phyloP scores from a whole-genome alignment of 2,329 filamentous ascomycete species.

The Chaetomiaceae sp. region DNA sequence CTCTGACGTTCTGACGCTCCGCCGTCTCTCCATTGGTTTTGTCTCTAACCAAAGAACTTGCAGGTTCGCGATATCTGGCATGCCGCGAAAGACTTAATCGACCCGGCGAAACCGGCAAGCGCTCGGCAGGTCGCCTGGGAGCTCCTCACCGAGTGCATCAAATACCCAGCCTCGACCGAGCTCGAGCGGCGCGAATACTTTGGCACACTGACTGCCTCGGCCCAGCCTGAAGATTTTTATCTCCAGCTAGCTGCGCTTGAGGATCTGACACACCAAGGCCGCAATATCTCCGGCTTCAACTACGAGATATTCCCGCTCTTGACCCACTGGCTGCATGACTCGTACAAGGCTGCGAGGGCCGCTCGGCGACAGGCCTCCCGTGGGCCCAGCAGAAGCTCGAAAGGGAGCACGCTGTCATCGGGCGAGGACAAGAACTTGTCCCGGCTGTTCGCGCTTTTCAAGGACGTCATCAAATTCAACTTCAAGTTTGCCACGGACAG shows the following conservation, averaged over 20 bases:
- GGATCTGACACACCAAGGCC: slow-evolving; percentile 58
- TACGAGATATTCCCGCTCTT: slow-evolving; percentile 62
- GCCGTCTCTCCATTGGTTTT: background rate
- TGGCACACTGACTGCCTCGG: slow-evolving; percentile 53
- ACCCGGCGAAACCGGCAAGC: slow-evolving; percentile 48
- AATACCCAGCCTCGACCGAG: slow-evolving; percentile 58
- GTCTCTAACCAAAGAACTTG: slow-evolving; percentile 4
- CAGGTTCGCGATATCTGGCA: slow-evolving; percentile 59
- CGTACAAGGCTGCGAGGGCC: slow-evolving; percentile 49
- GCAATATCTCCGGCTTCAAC: slow-evolving; percentile 61
- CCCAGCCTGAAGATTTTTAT: slow-evolving; percentile 59
- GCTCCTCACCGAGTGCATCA: slow-evolving; percentile 61
- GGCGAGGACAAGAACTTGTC: slow-evolving; percentile 59
- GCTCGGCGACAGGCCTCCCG: slow-evolving; percentile 48
- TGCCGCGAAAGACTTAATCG: slow-evolving; percentile 61
- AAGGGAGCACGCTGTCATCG: slow-evolving; percentile 39
- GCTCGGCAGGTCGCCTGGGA: slow-evolving; percentile 61
- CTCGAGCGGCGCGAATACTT: slow-evolving; percentile 65
- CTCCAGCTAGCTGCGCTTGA: slow-evolving; percentile 60
- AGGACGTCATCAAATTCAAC: slow-evolving; percentile 70
- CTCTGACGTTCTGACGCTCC: too few relatives aligned
- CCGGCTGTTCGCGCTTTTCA: slow-evolving; percentile 60
- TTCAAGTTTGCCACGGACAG: slow-evolving; percentile 28
- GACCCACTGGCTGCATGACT: slow-evolving; percentile 55
- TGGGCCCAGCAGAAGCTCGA: slow-evolving; percentile 36